Base-by-base conservation (phyloP, 2,329 filamentous ascomycete genomes). In the Seiridium unicorne region DNA sequence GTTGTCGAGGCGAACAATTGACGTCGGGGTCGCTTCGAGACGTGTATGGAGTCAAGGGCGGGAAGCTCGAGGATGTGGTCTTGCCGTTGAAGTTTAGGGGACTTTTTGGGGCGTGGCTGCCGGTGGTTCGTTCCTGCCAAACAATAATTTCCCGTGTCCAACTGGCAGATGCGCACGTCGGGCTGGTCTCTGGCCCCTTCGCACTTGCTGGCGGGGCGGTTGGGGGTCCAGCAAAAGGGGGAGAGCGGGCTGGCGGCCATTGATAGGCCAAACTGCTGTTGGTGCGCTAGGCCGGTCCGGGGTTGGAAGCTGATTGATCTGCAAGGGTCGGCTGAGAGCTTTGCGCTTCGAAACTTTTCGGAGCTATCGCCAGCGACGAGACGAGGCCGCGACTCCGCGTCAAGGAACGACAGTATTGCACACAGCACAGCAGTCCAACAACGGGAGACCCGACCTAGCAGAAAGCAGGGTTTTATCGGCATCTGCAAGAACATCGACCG, bases 131-230 rank as follows among this genome's bases (percentile, higher is more conserved):
- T 66, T 66, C 64, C 65, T 74, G 74, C 72, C 73, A 78, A 75
- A 74, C 71, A 76, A 78, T 77, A 82, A 81, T 81, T 82, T 81
- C 78, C 74, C 68, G 75, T 53, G 55, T 62, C 63, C 67, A 68
- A 61, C 61, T 53, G 61, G 59, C 57, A 35, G 35, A 35, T 18
- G 36, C 57, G 54, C 18, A 57, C n/a, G n/a, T 34, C 26, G 26
- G 46, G 46, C 51, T 55, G 51, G 9, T 9, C n/a, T 53, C 49
- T 18, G 49, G 38, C 35, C 46, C 46, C 40, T 38, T 51, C 51
- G 51, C 51, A 42, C 36, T 55, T 42, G 51, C 36, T 55, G 36
- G 47, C 48, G 40, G 32, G 31, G 49, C 51, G 51, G 51, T 48
- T 55, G 31, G 40, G 57, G 54, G 57, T 53, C 51, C 61, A 26